A percentile compares a stretch with the other conserved stretches of the same genome.
Evolutionary conservation across 1,139 yeast species (phyloP).

Genomic region (Debaryomyces sp.): DNA sequence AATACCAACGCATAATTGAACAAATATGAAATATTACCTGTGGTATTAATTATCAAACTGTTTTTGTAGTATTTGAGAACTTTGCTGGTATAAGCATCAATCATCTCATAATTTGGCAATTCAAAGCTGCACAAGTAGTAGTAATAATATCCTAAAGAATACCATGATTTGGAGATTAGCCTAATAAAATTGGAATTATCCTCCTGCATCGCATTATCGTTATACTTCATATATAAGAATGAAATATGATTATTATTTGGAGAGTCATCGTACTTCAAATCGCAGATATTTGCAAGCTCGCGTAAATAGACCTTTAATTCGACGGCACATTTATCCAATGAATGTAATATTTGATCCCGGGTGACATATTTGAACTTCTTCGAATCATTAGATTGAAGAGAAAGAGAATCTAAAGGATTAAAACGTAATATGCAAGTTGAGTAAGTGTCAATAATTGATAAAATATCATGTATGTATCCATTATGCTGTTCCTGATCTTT

Average conservation of each 20-base stretch:
- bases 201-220: constrained; percentile 33
- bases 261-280: constrained; percentile 30
- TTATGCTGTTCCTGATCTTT: constrained; percentile 37
- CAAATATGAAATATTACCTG: constrained; percentile 34
- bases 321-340: constrained; percentile 21
- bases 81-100: constrained; percentile 19
- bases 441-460: constrained; percentile 40
- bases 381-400: constrained; percentile 16
- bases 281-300: constrained; percentile 25
- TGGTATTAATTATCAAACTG: constrained; percentile 42
- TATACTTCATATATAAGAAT: constrained; percentile 42
- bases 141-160: constrained; percentile 37
- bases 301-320: constrained; percentile 29
- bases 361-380: constrained; percentile 31
- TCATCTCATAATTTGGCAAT: constrained; percentile 26
- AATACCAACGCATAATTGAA: constrained; percentile 43
- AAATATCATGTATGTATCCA: constrained; percentile 36
- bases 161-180: constrained; percentile 43
- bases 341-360: constrained; percentile 23
- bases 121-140: constrained; percentile 33
- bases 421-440: constrained; percentile 38
- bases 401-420: constrained; percentile 38
- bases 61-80: constrained; percentile 36
- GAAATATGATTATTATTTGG: constrained; percentile 28
- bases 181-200: constrained; percentile 35